phyloP scores from a whole-genome alignment of 345 rosid species.

The Gynandropsis gynandra region DNA sequence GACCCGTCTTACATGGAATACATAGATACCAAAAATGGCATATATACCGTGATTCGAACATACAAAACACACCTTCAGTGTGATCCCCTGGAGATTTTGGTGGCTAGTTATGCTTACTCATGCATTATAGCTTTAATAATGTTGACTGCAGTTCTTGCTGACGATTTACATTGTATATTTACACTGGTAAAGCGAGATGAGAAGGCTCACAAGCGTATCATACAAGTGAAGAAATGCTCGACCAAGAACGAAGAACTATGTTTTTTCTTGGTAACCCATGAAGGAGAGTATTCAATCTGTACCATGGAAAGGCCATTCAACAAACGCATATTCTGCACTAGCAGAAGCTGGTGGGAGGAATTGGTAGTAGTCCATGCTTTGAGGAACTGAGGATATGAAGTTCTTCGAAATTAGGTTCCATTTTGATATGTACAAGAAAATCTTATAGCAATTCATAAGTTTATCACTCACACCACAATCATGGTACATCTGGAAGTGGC shows the following conservation, averaged over 20 bases:
- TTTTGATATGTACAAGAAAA: conserved; percentile 23
- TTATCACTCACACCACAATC: conserved; percentile 14
- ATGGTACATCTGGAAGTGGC: conserved; percentile 17
- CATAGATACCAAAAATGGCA: conserved; percentile 89
- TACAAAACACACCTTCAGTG: conserved; percentile 24
- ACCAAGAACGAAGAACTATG: too few species aligned
- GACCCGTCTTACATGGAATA: conserved; percentile 69
- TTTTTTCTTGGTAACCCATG: too few species aligned
- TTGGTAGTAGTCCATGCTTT: conserved; percentile 9
- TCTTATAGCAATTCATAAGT: conserved; percentile 9
- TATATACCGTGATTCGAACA: conserved; percentile 43
- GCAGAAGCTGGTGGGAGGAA: conserved; percentile 19
- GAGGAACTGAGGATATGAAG: conserved; percentile 5
- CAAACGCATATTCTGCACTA: too few species aligned
- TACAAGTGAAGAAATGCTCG: too few species aligned
- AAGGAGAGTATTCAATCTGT: conserved; percentile 9
- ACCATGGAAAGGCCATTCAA: too few species aligned
- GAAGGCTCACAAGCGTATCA: conserved; percentile 10
- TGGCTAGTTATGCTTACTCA: conserved; percentile 11
- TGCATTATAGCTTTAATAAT: not conserved
- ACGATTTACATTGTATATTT: conserved; percentile 7
- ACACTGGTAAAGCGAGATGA: conserved; percentile 5
- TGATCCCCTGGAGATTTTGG: conserved; percentile 11
- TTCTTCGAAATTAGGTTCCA: conserved; percentile 13
- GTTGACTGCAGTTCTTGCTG: conserved; percentile 10